Conservation (phyloP, 805 yeast genomes). For the Candida orba region DNA sequence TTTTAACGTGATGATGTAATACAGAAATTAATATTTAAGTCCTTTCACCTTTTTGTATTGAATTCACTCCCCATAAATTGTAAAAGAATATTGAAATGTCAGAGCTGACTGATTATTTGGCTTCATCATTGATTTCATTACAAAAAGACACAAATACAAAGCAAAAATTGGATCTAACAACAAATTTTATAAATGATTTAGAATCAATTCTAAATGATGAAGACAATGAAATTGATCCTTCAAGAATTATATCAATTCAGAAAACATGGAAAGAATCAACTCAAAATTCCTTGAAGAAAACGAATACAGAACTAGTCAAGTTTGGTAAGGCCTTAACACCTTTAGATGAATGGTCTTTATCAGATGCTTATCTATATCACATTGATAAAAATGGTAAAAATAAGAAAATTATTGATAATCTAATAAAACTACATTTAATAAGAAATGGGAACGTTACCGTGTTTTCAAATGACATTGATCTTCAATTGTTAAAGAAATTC, state of each 20-base stretch:
- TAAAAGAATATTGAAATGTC: not conserved
- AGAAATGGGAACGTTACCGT: slow-evolving; percentile 39
- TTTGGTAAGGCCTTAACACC: slow-evolving; percentile 9
- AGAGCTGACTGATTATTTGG: not conserved
- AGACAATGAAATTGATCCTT: not conserved
- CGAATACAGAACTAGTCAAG: slow-evolving; percentile 23
- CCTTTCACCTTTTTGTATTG: not conserved
- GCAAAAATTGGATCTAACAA: slow-evolving; percentile 2
- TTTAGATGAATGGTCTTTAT: slow-evolving; percentile 24
- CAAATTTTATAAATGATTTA: slow-evolving; percentile 1
- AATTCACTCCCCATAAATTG: too few species aligned
- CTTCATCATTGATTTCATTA: not conserved
- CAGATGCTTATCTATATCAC: slow-evolving; percentile 28
- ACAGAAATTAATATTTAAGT: not conserved
- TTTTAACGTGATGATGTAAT: not conserved
- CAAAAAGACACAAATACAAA: not conserved
- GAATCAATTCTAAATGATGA: not conserved
- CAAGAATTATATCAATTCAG: not conserved
- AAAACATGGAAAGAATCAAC: slow-evolving; percentile 23
- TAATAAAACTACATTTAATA: slow-evolving; percentile 39
- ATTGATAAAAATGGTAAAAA: slow-evolving; percentile 15
- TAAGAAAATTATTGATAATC: slow-evolving; percentile 27
- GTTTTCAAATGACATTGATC: slow-evolving; percentile 23
- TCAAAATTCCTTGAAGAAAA: slow-evolving; percentile 22
- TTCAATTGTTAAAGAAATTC: slow-evolving; percentile 30